Evolutionary conservation across 176 grass and related monocot species (phyloP).

Genomic region (Ampelocalamus luodianensis): DNA sequence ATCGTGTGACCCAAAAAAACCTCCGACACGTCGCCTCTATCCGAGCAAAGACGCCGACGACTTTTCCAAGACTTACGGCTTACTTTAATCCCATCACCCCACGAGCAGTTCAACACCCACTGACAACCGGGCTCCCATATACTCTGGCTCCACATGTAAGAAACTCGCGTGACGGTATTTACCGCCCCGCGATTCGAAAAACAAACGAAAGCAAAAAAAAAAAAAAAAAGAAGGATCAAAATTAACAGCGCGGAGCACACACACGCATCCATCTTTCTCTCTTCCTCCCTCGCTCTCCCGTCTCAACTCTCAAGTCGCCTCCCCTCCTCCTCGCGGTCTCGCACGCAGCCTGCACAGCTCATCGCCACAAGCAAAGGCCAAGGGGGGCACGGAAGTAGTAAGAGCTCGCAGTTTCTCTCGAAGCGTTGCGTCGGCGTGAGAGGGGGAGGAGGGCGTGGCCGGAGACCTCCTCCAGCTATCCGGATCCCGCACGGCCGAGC

Average conservation of each 20-base stretch:
- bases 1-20: neutral
- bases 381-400: neutral
- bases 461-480: neutral
- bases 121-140: neutral
- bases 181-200: slow-evolving; percentile 50
- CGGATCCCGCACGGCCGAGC: neutral
- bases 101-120: neutral
- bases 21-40: slow-evolving; percentile 25
- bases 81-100: neutral
- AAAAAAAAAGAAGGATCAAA: neutral
- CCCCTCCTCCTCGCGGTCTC: neutral
- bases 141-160: neutral
- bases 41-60: slow-evolving; percentile 13
- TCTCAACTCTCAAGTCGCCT: neutral
- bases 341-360: neutral
- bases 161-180: neutral
- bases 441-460: neutral
- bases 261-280: slow-evolving; percentile 33
- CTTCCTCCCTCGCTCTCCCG: neutral
- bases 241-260: slow-evolving; percentile 32
- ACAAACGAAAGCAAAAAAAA: neutral
- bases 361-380: slow-evolving; percentile 37
- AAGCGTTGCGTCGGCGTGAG: slow-evolving; percentile 10
- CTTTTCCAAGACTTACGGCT: slow-evolving; percentile 3
- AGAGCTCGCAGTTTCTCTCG: neutral